Evolutionary conservation across 345 rosid species (phyloP).

Genomic region (Heritiera fomes): DNA sequence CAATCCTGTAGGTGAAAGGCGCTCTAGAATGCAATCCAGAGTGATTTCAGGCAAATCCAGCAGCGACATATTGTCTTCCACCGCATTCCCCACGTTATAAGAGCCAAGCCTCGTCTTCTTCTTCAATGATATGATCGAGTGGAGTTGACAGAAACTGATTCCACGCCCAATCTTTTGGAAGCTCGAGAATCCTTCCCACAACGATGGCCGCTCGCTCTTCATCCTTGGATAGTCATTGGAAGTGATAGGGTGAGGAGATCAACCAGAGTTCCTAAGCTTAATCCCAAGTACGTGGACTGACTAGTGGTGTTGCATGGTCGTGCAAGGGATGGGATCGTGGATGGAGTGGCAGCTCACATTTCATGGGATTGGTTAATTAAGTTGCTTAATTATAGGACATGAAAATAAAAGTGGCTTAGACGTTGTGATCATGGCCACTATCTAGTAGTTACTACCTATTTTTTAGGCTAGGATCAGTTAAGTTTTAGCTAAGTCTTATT

Average conservation of each 20-base stretch:
- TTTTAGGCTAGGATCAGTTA: too few relatives aligned
- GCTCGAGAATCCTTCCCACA: constrained; percentile 34
- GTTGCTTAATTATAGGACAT: too few relatives aligned
- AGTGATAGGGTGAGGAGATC: not conserved
- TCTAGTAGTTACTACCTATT: too few relatives aligned
- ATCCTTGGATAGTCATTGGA: constrained; percentile 23
- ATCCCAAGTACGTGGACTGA: too few relatives aligned
- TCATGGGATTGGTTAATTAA: too few relatives aligned
- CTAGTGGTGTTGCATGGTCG: too few relatives aligned
- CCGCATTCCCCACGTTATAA: constrained; percentile 24
- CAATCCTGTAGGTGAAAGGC: constrained; percentile 66
- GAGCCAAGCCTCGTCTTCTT: constrained; percentile 23
- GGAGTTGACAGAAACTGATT: constrained; percentile 9
- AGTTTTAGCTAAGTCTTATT: too few relatives aligned
- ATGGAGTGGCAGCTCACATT: too few relatives aligned
- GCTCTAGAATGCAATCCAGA: constrained; percentile 71
- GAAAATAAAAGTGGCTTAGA: too few relatives aligned
- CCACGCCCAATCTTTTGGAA: constrained; percentile 31
- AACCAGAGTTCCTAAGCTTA: too few relatives aligned
- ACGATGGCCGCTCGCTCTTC: constrained; percentile 33
- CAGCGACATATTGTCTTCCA: constrained; percentile 42
- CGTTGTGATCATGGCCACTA: too few relatives aligned
- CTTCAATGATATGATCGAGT: constrained; percentile 20
- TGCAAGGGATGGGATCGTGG: too few relatives aligned
- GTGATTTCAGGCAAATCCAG: constrained; percentile 83